Evolutionary conservation across 352 stramenopile species (phyloP).

Genomic region (Globisporangium acanthophoron): DNA sequence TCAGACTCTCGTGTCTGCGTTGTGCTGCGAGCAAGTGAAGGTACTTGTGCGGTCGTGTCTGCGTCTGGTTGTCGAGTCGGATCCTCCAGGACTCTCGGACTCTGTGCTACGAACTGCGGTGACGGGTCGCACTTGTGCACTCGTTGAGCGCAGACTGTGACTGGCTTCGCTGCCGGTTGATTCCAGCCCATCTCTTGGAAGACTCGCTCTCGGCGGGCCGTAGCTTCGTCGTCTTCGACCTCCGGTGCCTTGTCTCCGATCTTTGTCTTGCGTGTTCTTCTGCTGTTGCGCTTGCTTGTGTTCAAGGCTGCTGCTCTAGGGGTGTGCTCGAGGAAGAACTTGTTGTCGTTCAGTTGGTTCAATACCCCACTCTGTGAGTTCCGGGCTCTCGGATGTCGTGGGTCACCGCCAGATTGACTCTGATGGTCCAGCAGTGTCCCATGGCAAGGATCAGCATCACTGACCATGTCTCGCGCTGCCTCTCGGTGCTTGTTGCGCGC

Average conservation of each 20-base stretch:
- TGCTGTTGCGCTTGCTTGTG: neutral
- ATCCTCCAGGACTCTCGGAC: neutral
- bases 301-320: neutral
- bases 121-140: neutral
- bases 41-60: neutral
- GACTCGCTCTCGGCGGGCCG: constrained; percentile 2
- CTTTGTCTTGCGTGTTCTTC: neutral
- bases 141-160: neutral
- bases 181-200: constrained; percentile 13
- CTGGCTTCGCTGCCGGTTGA: too few relatives aligned
- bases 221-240: neutral
- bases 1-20: neutral
- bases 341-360: neutral
- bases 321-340: neutral
- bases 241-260: neutral
- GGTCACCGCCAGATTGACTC: neutral
- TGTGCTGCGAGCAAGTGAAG: neutral
- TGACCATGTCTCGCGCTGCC: neutral
- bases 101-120: neutral
- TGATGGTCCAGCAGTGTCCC: neutral
- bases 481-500: constrained; percentile 23
- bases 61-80: too few relatives aligned
- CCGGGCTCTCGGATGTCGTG: neutral
- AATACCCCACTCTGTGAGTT: neutral
- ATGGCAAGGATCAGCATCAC: neutral